phyloP scores from a whole-genome alignment of 2,329 filamentous ascomycete genomes.

The Hypoxylon sp. region DNA sequence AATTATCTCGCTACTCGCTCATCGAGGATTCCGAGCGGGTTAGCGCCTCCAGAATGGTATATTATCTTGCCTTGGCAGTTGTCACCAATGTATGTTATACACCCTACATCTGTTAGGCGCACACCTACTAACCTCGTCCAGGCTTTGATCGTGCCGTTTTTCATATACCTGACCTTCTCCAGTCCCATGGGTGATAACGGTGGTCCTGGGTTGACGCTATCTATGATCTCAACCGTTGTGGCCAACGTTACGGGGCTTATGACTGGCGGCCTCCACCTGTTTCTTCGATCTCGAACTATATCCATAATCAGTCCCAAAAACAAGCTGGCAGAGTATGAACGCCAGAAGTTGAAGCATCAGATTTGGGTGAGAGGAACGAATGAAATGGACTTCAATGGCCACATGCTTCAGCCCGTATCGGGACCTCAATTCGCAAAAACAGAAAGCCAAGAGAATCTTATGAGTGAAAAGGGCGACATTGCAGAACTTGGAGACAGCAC shows the following conservation, averaged over 20 bases:
- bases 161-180: constrained; percentile 69
- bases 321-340: constrained; percentile 64
- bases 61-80: constrained; percentile 72
- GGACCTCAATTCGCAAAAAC: constrained; percentile 53
- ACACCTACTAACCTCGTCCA: constrained; percentile 55
- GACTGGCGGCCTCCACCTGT: constrained; percentile 76
- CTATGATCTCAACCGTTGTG: constrained; percentile 76
- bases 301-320: constrained; percentile 67
- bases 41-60: constrained; percentile 78
- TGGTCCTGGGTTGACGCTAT: constrained; percentile 65
- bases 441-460: constrained; percentile 57
- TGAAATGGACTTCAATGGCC: constrained; percentile 53
- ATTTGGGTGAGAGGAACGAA: constrained; percentile 42
- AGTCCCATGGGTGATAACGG: constrained; percentile 56
- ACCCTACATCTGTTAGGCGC: not conserved
- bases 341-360: constrained; percentile 60
- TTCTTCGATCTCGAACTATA: constrained; percentile 74
- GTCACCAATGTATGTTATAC: constrained; percentile 68
- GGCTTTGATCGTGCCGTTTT: constrained; percentile 75
- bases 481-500: constrained; percentile 50
- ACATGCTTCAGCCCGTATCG: constrained; percentile 57
- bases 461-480: constrained; percentile 56
- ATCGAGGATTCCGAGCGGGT: constrained; percentile 73
- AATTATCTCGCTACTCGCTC: constrained; percentile 67
- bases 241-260: constrained; percentile 76